A percentile compares a stretch with the other conserved stretches of the same genome.
Conservation (phyloP, 1,139 yeast species). For the Candida neerlandica region DNA sequence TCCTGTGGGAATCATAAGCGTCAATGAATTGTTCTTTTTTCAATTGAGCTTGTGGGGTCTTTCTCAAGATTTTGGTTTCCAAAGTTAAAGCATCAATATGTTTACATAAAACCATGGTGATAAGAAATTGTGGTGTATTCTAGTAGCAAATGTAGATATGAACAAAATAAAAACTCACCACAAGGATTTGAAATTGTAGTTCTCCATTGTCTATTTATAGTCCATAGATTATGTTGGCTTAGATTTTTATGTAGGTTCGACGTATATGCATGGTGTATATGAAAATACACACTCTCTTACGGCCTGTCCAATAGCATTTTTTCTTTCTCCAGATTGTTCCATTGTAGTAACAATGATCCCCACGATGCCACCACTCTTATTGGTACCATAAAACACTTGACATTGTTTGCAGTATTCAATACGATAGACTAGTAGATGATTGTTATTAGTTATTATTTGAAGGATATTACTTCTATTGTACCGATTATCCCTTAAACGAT, state of each 20-base stretch:
- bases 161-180: not conserved
- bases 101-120: constrained; percentile 41
- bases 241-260: not conserved
- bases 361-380: no score
- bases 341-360: no score
- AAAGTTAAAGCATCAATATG: constrained; percentile 43
- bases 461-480: no score
- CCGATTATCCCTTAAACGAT: no score
- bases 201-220: not conserved
- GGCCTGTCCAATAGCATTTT: no score
- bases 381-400: no score
- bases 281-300: no score
- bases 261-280: not conserved
- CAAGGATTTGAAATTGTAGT: no score
- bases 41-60: constrained; percentile 25
- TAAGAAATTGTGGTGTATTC: not conserved
- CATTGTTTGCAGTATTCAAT: no score
- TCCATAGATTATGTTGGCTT: not conserved
- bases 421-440: no score
- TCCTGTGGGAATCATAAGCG: constrained; percentile 32
- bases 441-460: no score
- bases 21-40: constrained; percentile 36
- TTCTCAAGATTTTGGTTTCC: constrained; percentile 32
- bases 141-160: not conserved
- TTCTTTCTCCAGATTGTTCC: no score